Conservation (phyloP, 83 land plant genomes). For the Larix sibirica region DNA sequence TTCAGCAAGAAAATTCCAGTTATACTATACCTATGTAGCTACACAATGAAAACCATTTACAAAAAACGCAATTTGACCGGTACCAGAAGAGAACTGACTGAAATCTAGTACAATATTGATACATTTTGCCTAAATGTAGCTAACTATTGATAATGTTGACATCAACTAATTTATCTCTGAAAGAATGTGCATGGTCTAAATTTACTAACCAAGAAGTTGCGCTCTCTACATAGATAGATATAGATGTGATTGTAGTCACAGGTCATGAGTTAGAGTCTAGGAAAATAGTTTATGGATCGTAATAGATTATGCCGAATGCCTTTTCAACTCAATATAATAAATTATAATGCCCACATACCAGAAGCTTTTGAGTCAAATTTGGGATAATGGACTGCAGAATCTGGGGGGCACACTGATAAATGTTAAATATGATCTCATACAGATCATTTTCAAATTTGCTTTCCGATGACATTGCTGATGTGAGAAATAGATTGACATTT, state of each 20-base stretch:
- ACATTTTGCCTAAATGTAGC: too few species aligned
- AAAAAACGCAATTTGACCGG: not conserved
- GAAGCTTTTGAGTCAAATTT: constrained; percentile 67
- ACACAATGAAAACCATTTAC: not conserved
- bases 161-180: too few species aligned
- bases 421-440: constrained; percentile 79
- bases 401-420: constrained; percentile 82
- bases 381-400: constrained; percentile 70
- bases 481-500: constrained; percentile 68
- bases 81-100: not conserved
- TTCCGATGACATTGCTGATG: constrained; percentile 72
- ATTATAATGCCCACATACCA: constrained; percentile 48
- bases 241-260: too few species aligned
- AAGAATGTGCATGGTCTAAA: not conserved
- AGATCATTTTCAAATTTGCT: constrained; percentile 30
- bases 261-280: too few species aligned
- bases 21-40: not conserved
- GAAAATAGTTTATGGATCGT: too few species aligned
- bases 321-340: too few species aligned
- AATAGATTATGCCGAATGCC: too few species aligned
- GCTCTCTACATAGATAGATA: not conserved
- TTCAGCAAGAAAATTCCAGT: not conserved
- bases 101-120: not conserved
- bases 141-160: too few species aligned
- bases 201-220: not conserved